Evolutionary conservation across 192 early-diverging fungal species (phyloP).

Genomic region (Backusella psychrophila): DNA sequence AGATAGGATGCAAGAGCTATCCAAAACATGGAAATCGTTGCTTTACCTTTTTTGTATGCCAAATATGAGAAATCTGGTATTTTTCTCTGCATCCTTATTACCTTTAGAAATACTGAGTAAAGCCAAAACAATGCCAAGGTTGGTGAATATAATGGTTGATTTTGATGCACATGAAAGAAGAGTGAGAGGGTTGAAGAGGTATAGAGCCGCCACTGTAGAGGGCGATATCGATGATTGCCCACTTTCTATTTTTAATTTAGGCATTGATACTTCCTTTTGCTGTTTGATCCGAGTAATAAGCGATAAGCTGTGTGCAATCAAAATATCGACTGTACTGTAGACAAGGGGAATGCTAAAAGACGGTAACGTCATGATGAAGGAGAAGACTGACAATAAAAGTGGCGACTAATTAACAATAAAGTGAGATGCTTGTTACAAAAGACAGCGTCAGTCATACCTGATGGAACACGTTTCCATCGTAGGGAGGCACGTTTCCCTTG

Average conservation of each 20-base stretch:
- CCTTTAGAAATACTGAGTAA: slow-evolving; percentile 46
- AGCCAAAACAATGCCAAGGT: slow-evolving; percentile 70
- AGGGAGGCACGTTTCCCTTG: slow-evolving; percentile 72
- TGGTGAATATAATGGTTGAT: slow-evolving; percentile 76
- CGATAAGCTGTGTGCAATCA: slow-evolving; percentile 57
- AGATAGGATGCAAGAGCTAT: slow-evolving; percentile 82
- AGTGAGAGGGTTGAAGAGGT: slow-evolving; percentile 85
- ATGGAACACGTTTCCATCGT: slow-evolving; percentile 87
- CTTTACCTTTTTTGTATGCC: slow-evolving; percentile 12
- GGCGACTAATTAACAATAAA: slow-evolving; percentile 50
- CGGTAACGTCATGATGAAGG: slow-evolving; percentile 55
- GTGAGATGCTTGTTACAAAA: not conserved
- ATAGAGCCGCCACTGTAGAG: slow-evolving; percentile 34
- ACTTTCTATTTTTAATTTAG: slow-evolving; percentile 28
- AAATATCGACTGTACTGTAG: slow-evolving; percentile 64
- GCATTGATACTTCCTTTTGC: not conserved
- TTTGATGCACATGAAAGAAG: slow-evolving; percentile 71
- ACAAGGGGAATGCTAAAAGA: slow-evolving; percentile 45
- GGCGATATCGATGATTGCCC: slow-evolving; percentile 18
- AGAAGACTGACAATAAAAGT: slow-evolving; percentile 72
- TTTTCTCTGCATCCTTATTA: not conserved
- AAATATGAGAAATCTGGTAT: not conserved
- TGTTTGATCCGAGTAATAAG: slow-evolving; percentile 53
- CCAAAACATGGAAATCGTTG: slow-evolving; percentile 60
- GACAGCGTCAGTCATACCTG: slow-evolving; percentile 51